Conservation (phyloP, 176 grass and related monocot species). For the Carex parvula region DNA sequence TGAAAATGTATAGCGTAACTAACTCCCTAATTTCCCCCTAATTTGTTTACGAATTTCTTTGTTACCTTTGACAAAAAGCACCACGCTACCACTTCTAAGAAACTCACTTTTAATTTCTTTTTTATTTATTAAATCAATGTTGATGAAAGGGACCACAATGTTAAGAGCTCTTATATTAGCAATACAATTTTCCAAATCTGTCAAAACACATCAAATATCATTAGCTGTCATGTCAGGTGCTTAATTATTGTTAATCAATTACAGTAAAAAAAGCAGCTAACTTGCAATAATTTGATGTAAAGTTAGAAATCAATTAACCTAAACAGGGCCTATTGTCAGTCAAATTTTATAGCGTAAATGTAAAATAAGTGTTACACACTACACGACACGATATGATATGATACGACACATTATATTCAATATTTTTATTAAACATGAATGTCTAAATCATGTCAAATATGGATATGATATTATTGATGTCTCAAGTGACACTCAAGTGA, state of each 20-base stretch:
- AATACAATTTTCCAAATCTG: too few species aligned
- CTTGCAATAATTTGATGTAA: too few species aligned
- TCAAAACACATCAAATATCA: too few species aligned
- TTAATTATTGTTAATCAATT: background rate
- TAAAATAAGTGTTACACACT: too few species aligned
- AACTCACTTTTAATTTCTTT: background rate
- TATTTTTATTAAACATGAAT: background rate
- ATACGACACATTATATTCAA: background rate
- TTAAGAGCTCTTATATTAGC: too few species aligned
- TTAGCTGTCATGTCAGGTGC: background rate
- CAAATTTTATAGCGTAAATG: too few species aligned
- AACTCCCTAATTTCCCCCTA: slow-evolving; percentile 5
- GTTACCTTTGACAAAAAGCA: slow-evolving; percentile 7
- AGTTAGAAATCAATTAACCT: too few species aligned
- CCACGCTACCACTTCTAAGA: background rate
- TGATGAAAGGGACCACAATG: too few species aligned
- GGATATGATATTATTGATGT: background rate
- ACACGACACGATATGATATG: too few species aligned
- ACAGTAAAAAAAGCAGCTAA: background rate
- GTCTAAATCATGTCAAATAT: background rate
- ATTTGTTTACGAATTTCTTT: slow-evolving; percentile 5
- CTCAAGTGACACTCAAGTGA: too few species aligned
- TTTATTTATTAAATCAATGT: background rate
- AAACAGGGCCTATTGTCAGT: too few species aligned
- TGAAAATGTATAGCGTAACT: slow-evolving; percentile 20